Conservation (phyloP, 2,329 filamentous ascomycete genomes). For the Stemphylium beticola region DNA sequence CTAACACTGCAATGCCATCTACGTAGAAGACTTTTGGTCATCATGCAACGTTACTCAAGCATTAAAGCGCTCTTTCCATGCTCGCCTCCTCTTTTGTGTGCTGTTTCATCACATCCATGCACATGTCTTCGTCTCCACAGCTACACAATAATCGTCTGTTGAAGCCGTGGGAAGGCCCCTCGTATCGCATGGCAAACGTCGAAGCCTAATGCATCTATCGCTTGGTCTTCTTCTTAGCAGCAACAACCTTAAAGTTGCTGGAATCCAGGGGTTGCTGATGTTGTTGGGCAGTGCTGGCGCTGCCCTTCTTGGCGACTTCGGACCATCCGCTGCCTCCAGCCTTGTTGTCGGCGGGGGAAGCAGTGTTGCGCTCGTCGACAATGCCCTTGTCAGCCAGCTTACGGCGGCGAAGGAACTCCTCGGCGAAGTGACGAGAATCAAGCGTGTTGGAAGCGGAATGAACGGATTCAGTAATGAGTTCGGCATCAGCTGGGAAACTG, state of each 20-base stretch:
- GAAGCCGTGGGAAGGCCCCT: not conserved
- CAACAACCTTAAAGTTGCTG: constrained; percentile 86
- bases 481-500: constrained; percentile 75
- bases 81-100: no score
- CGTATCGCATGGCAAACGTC: not conserved
- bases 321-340: constrained; percentile 77
- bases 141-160: no score
- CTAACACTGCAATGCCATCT: no score
- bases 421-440: constrained; percentile 89
- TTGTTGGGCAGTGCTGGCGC: constrained; percentile 56
- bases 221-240: constrained; percentile 84
- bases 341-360: constrained; percentile 55
- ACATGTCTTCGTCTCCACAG: no score
- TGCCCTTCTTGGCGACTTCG: constrained; percentile 97
- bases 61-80: no score
- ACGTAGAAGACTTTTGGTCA: no score
- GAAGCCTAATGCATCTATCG: constrained; percentile 28
- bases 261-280: constrained; percentile 51
- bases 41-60: no score
- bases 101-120: no score
- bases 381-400: constrained; percentile 93
- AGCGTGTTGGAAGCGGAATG: constrained; percentile 88
- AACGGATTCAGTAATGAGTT: constrained; percentile 87
- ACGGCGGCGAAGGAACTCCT: constrained; percentile 92
- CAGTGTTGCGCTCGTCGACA: constrained; percentile 70